phyloP scores from a whole-genome alignment of 108 stramenopile genomes.

The Mediolabrus comicus region DNA sequence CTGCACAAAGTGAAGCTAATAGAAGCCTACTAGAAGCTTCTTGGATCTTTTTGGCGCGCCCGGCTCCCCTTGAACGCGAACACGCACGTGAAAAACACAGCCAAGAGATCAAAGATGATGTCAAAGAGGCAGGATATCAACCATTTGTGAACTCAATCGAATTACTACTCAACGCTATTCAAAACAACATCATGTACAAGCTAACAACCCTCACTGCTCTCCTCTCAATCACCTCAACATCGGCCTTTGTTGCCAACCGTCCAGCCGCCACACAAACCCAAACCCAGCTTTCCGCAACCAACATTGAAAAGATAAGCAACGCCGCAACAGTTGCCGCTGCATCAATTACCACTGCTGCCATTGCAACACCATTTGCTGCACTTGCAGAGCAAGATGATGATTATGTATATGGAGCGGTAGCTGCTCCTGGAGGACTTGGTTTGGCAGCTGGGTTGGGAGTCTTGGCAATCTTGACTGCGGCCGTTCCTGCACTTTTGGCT shows the following conservation, averaged over 20 bases:
- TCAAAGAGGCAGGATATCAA: too few relatives aligned
- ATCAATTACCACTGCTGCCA: constrained; percentile 19
- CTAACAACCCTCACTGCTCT: constrained; percentile 17
- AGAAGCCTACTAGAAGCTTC: too few relatives aligned
- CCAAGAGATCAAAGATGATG: neutral
- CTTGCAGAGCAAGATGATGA: constrained; percentile 68
- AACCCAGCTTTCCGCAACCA: constrained; percentile 2
- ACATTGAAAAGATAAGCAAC: constrained; percentile 4
- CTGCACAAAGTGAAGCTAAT: too few relatives aligned
- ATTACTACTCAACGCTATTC: neutral
- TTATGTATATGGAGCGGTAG: constrained; percentile 86
- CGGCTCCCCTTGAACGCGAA: too few relatives aligned
- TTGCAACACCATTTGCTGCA: constrained; percentile 63
- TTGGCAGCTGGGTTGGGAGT: constrained; percentile 68
- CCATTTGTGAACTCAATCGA: neutral
- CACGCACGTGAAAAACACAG: neutral
- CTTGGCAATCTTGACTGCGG: constrained; percentile 74
- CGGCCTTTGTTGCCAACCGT: constrained; percentile 38
- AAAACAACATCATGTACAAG: constrained; percentile 24
- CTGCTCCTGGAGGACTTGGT: constrained; percentile 68
- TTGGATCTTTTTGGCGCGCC: too few relatives aligned
- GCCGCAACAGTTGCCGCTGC: constrained; percentile 27
- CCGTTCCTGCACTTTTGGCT: constrained; percentile 61
- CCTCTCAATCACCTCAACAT: constrained; percentile 27
- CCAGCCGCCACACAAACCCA: neutral